Base-by-base conservation (phyloP, 148 eudicot genomes). In the Silene uniflora region DNA sequence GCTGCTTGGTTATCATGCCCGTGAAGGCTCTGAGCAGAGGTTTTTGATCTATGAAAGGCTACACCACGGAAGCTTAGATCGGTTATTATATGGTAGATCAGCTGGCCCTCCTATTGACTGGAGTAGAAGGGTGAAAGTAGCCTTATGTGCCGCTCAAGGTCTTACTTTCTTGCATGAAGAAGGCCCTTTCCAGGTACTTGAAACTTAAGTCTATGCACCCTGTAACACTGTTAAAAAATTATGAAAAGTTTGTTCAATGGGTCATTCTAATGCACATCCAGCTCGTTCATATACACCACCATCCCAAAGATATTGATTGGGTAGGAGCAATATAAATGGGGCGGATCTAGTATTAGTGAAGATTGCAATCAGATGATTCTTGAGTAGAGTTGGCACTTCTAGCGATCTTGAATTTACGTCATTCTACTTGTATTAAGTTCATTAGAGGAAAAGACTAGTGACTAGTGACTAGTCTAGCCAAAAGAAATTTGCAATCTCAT, bases 41-140 rank as follows among this genome's bases (percentile, higher is more conserved):
- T 87, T 92, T 86, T 79, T 95, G 85, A 93, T 90, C 54, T 95
- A 92, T 61, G 99, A 95, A 81, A 92, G 99, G 87, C 89, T 92
- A 64, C 90, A 83, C 77, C 96, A 95, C 82, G 99, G 99, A 79
- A 95, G 99, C 81, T 86, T 95, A 74, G 99, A 92, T 81, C 83
- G 87, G 61, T 81, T 92, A 76, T 74, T 95, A 73, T 90, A 86
- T 79, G 92, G 96, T 68, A 88, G 88, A 86, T 82, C 90, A 46
- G 89, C 83, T 29, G 97, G 93, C 74, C 97, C 94, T 58, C 89
- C 89, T 19, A 81, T 91, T 39, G 97, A 93, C 83, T 93, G 98
- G 98, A 89, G 85, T 81, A 87, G 88, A 24, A 86, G 98, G 79
- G 84, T 86, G 78, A 93, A 89, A 85, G 87, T 91, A 74, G 97